phyloP scores from a whole-genome alignment of 176 grass and related monocot species.

The Alloteropsis semialata region DNA sequence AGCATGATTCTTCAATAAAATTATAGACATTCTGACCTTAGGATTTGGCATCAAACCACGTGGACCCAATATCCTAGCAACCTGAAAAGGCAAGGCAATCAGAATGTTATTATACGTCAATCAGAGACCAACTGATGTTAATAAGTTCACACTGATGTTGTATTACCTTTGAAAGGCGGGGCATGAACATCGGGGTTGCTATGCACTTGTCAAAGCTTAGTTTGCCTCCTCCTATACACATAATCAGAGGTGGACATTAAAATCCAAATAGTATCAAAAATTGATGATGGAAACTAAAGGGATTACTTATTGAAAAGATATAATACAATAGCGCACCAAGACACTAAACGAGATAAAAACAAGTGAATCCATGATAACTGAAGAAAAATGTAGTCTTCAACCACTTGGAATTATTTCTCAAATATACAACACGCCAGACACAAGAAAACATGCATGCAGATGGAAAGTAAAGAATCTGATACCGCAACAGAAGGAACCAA shows the following conservation, averaged over 20 bases:
- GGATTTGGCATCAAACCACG: slow-evolving; percentile 99
- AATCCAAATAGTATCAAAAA: slow-evolving; percentile 21
- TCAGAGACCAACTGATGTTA: neutral
- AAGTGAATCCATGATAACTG: neutral
- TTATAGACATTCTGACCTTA: slow-evolving; percentile 56
- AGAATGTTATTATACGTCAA: slow-evolving; percentile 7
- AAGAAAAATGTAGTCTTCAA: neutral
- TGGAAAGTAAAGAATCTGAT: neutral
- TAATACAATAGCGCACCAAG: neutral
- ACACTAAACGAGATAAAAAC: neutral
- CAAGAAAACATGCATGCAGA: neutral
- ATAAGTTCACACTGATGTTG: slow-evolving; percentile 4
- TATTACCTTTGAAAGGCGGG: slow-evolving; percentile 86
- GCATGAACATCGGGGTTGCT: slow-evolving; percentile 96
- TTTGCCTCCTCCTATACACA: slow-evolving; percentile 80
- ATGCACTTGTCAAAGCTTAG: slow-evolving; percentile 97
- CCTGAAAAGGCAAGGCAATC: slow-evolving; percentile 39
- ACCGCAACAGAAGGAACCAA: neutral
- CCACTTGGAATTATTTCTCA: neutral
- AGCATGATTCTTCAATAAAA: slow-evolving; percentile 8
- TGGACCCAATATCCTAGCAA: slow-evolving; percentile 93
- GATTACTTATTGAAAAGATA: neutral
- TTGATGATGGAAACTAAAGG: slow-evolving; percentile 3
- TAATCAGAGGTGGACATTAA: neutral
- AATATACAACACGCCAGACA: neutral